Evolutionary conservation across 1,284 basidiomycete species (phyloP).

Genomic region (Somion occarium): DNA sequence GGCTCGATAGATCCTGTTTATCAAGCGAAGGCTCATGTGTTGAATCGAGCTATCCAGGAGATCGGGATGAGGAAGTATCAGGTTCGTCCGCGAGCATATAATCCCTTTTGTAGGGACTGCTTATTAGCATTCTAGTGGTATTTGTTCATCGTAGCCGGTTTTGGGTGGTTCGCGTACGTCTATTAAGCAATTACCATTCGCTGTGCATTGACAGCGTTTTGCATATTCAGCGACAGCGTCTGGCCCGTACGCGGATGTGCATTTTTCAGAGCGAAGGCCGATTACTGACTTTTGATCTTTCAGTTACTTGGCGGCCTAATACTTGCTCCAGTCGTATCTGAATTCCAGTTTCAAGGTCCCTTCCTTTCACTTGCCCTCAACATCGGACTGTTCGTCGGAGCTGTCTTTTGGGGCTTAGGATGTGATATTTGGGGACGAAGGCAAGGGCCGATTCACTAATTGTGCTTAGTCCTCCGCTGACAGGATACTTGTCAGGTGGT

Average conservation of each 20-base stretch:
- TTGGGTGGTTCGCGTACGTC: slow-evolving; percentile 68
- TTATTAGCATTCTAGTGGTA: slow-evolving; percentile 36
- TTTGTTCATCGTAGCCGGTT: slow-evolving; percentile 56
- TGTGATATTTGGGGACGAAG: slow-evolving; percentile 62
- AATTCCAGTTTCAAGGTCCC: slow-evolving; percentile 52
- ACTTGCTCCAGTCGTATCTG: slow-evolving; percentile 49
- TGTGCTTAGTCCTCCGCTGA: neutral
- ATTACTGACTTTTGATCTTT: neutral
- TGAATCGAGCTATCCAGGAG: slow-evolving; percentile 55
- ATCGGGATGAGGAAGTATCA: slow-evolving; percentile 70
- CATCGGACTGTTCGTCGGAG: slow-evolving; percentile 60
- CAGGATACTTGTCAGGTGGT: slow-evolving; percentile 33
- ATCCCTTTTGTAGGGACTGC: neutral
- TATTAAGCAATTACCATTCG: too few relatives aligned
- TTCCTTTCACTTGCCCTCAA: slow-evolving; percentile 56
- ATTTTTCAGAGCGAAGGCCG: too few relatives aligned
- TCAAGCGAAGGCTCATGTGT: slow-evolving; percentile 47
- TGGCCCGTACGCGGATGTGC: slow-evolving; percentile 48
- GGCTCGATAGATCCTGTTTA: slow-evolving; percentile 51
- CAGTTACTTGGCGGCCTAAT: slow-evolving; percentile 37
- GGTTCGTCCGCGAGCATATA: slow-evolving; percentile 29
- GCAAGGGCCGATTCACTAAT: slow-evolving; percentile 15
- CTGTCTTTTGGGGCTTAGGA: slow-evolving; percentile 61
- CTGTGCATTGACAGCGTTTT: slow-evolving; percentile 1
- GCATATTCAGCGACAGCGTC: slow-evolving; percentile 37